Conservation (phyloP, 192 early-diverging fungal genomes). For the Phlyctochytrium bullatum region DNA sequence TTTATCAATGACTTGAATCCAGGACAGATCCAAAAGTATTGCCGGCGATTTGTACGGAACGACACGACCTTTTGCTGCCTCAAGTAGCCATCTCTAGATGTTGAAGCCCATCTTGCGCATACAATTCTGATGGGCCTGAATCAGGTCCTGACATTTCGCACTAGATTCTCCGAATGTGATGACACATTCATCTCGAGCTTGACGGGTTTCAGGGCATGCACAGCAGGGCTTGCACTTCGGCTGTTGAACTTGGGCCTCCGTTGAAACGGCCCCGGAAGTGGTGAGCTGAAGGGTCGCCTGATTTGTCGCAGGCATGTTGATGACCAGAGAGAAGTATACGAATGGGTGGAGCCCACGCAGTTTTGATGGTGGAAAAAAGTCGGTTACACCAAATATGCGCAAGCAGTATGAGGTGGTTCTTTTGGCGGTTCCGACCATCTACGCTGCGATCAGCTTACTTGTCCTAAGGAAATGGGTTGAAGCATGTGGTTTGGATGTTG, state of each 20-base stretch:
- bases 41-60: too few species aligned
- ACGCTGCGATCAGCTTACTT: neutral
- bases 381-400: too few species aligned
- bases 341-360: too few species aligned
- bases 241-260: too few species aligned
- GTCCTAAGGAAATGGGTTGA: neutral
- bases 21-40: too few species aligned
- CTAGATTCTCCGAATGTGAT: constrained; percentile 77
- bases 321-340: too few species aligned
- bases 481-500: neutral
- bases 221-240: constrained; percentile 87
- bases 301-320: too few species aligned
- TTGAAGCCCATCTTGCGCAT: constrained; percentile 95
- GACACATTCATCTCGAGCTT: constrained; percentile 83
- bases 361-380: too few species aligned
- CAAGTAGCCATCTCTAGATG: constrained; percentile 57
- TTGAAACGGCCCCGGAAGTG: too few species aligned
- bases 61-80: too few species aligned
- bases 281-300: too few species aligned
- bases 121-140: constrained; percentile 84
- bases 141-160: constrained; percentile 76
- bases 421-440: neutral
- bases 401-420: neutral
- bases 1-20: too few species aligned
- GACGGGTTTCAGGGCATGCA: constrained; percentile 94